phyloP scores from a whole-genome alignment of 1,284 basidiomycete species.

The Fomes fomentarius region DNA sequence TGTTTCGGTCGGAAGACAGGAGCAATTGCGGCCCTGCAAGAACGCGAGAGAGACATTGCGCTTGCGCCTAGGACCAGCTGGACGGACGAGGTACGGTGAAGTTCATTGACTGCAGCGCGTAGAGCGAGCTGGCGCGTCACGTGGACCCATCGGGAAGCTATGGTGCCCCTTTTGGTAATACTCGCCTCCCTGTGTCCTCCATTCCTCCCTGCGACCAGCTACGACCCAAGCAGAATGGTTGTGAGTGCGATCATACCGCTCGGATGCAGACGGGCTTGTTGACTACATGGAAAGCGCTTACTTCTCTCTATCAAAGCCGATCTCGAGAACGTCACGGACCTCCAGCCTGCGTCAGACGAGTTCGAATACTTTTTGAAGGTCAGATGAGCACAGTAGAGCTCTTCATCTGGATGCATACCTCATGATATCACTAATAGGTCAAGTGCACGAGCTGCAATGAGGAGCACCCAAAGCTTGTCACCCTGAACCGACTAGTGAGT shows the following conservation, averaged over 20 bases:
- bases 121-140: constrained; percentile 17
- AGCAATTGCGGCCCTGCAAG: constrained; percentile 20
- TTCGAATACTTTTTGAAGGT: constrained; percentile 84
- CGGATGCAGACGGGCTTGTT: not conserved
- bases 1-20: constrained; percentile 11
- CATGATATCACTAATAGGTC: constrained; percentile 50
- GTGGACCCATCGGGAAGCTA: constrained; percentile 7
- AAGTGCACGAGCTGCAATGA: constrained; percentile 80
- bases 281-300: constrained; percentile 43
- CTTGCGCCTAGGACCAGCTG: constrained; percentile 20
- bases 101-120: constrained; percentile 5
- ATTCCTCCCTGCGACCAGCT: not conserved
- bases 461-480: constrained; percentile 67
- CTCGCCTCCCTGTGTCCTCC: not conserved
- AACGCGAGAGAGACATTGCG: constrained; percentile 25
- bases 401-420: too few relatives aligned
- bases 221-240: constrained; percentile 29
- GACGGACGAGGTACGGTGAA: constrained; percentile 1
- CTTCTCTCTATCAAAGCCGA: constrained; percentile 76
- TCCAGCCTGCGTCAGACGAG: constrained; percentile 61
- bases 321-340: constrained; percentile 73
- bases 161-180: constrained; percentile 1
- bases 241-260: constrained; percentile 26
- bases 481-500: constrained; percentile 67
- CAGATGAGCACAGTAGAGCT: not conserved